Evolutionary conservation across 192 early-diverging fungal species (phyloP).

Genomic region (Coemansia sp.): DNA sequence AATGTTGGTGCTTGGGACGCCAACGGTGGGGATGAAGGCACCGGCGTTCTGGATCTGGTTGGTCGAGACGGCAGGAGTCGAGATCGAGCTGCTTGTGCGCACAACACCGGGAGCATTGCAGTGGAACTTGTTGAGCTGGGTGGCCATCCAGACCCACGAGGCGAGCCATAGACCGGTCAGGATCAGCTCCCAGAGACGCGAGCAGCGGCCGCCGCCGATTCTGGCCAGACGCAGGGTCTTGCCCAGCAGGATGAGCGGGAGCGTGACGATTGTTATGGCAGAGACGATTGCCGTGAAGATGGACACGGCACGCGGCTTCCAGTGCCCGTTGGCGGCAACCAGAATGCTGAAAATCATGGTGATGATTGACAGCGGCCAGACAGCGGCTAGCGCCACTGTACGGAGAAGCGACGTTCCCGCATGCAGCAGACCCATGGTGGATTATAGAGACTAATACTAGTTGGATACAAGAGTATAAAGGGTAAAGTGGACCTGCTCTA

Average conservation of each 20-base stretch:
- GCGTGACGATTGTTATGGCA: slow-evolving; percentile 37
- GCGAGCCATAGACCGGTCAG: slow-evolving; percentile 47
- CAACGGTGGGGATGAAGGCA: neutral
- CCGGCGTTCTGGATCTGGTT: slow-evolving; percentile 3
- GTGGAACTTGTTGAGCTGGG: slow-evolving; percentile 50
- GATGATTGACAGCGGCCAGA: slow-evolving; percentile 42
- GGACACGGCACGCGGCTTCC: slow-evolving; percentile 51
- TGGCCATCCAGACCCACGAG: slow-evolving; percentile 51
- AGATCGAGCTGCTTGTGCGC: neutral
- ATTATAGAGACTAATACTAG: neutral
- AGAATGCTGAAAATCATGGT: slow-evolving; percentile 39
- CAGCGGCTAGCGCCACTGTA: slow-evolving; percentile 26
- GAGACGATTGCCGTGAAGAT: slow-evolving; percentile 48
- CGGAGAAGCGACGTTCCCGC: slow-evolving; percentile 43
- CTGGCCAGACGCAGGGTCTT: slow-evolving; percentile 32
- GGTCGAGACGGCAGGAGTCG: neutral
- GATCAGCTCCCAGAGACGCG: slow-evolving; percentile 44
- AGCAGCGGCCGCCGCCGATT: slow-evolving; percentile 36
- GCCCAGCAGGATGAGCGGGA: slow-evolving; percentile 38
- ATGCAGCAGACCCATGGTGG: slow-evolving; percentile 32
- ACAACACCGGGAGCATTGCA: slow-evolving; percentile 19
- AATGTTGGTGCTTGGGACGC: slow-evolving; percentile 11
- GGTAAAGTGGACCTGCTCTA: too few relatives aligned
- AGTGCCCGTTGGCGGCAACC: slow-evolving; percentile 49
- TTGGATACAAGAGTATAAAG: too few relatives aligned